Evolutionary conservation across 164 flowering plant genomes (phyloP).

Genomic region (Berberis vulgaris): DNA sequence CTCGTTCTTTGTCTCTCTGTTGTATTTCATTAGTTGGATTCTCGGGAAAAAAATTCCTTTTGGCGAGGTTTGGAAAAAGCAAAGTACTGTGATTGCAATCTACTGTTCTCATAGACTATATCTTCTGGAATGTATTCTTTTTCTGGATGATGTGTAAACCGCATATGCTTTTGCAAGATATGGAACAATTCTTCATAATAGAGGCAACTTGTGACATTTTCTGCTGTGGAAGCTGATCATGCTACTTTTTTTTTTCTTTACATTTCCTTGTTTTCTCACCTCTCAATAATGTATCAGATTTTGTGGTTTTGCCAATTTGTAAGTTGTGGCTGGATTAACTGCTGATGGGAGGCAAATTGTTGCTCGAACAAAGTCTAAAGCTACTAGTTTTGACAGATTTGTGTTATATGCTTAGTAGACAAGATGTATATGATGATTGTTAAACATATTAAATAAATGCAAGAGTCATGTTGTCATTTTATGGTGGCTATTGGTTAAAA

Average conservation of each 20-base stretch:
- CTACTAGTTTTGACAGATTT: slow-evolving; percentile 68
- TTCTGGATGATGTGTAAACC: background rate
- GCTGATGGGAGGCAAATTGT: too few species aligned
- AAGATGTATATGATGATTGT: background rate
- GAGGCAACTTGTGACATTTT: too few species aligned
- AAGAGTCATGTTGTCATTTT: too few species aligned
- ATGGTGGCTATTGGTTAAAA: too few species aligned
- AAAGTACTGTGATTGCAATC: too few species aligned
- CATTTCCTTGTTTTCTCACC: background rate
- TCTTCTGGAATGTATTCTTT: background rate
- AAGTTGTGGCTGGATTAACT: slow-evolving; percentile 84
- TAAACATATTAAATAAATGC: too few species aligned
- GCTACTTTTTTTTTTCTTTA: background rate
- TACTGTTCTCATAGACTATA: background rate
- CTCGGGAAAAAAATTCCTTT: too few species aligned
- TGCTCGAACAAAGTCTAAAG: slow-evolving; percentile 49
- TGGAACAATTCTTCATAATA: too few species aligned
- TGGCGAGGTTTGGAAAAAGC: too few species aligned
- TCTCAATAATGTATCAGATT: background rate
- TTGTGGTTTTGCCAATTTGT: background rate
- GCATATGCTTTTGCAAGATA: background rate
- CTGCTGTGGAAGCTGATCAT: too few species aligned
- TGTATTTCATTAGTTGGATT: too few species aligned
- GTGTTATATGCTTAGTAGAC: slow-evolving; percentile 5
- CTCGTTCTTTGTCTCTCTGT: too few species aligned